These are phyloP conservation scores for Aspergillus transmontanensis DNA, from an alignment of 2,329 filamentous ascomycete species.

Conservation along the genomic window DNA sequence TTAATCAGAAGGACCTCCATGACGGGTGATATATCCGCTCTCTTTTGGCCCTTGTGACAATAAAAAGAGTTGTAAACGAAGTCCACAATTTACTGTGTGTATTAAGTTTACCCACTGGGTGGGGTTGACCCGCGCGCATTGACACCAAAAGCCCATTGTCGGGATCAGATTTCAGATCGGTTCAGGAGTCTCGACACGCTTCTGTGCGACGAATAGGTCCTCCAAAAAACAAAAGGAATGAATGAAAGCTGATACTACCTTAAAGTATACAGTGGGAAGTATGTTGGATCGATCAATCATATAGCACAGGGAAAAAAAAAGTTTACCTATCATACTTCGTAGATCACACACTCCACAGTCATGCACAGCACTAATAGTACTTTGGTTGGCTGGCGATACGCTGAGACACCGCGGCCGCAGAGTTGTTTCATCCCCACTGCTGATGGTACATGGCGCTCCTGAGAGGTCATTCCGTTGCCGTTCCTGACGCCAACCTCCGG, in stretches of 20 bases:
- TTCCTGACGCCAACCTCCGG: conserved; percentile 21
- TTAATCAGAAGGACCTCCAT: background rate
- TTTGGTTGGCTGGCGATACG: conserved; percentile 1
- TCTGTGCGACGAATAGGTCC: background rate
- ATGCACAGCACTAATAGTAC: background rate
- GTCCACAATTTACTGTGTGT: conserved; percentile 1
- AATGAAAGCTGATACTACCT: background rate
- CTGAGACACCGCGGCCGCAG: conserved; percentile 9
- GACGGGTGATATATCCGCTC: background rate
- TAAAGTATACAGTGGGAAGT: background rate
- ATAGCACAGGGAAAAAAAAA: background rate
- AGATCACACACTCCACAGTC: conserved; percentile 6
- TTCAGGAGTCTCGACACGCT: background rate
- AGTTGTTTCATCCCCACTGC: conserved; percentile 23
- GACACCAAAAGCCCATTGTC: conserved; percentile 1
- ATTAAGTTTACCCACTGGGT: conserved; percentile 4
- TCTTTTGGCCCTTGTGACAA: background rate
- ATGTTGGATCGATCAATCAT: background rate
- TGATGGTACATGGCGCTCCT: conserved; percentile 18
- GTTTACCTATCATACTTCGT: background rate
- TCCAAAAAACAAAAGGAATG: background rate
- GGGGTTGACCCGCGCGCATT: conserved; percentile 2
- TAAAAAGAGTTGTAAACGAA: background rate
- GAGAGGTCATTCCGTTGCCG: conserved; percentile 15
- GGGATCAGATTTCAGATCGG: conserved; percentile 1